phyloP scores from a whole-genome alignment of 106 monocot genomes.

The Alisma plantagoaquatica region DNA sequence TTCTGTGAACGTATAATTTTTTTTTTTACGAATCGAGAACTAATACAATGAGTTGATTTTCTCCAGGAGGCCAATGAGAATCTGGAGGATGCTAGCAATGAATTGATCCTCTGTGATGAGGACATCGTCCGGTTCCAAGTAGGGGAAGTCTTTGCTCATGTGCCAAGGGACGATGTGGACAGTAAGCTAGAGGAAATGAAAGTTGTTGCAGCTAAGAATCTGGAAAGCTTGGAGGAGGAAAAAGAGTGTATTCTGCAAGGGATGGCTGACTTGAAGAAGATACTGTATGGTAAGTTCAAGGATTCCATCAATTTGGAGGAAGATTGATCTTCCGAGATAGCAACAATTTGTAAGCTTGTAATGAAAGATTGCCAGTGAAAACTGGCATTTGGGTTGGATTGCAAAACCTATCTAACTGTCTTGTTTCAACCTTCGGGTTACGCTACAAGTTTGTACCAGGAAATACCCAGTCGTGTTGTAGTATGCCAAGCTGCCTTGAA shows the following conservation, averaged over 20 bases:
- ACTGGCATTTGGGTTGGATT: too few relatives aligned
- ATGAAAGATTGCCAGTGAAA: too few relatives aligned
- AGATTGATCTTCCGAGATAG: too few relatives aligned
- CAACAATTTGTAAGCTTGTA: too few relatives aligned
- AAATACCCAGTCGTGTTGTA: too few relatives aligned
- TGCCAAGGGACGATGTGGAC: slow-evolving; percentile 25
- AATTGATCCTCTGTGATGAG: slow-evolving; percentile 23
- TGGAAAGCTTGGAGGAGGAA: slow-evolving; percentile 18
- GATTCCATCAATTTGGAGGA: slow-evolving; percentile 33
- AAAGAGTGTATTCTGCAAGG: slow-evolving; percentile 9
- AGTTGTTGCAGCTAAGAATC: slow-evolving; percentile 9
- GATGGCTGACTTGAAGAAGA: slow-evolving; percentile 25
- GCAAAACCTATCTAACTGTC: too few relatives aligned
- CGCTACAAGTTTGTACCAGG: too few relatives aligned
- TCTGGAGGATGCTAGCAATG: slow-evolving; percentile 26
- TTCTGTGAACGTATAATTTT: too few relatives aligned
- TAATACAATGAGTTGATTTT: too few relatives aligned
- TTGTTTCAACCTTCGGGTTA: too few relatives aligned
- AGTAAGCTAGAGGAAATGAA: slow-evolving; percentile 19
- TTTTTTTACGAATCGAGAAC: too few relatives aligned
- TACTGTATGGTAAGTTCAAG: slow-evolving; percentile 27
- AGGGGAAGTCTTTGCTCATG: slow-evolving; percentile 27
- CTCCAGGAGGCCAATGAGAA: slow-evolving; percentile 26
- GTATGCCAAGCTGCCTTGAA: too few relatives aligned
- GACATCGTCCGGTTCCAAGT: slow-evolving; percentile 24